These are phyloP conservation scores for Inonotus obliquus DNA, from an alignment of 1,284 basidiomycete genomes.

Conservation along the genomic window DNA sequence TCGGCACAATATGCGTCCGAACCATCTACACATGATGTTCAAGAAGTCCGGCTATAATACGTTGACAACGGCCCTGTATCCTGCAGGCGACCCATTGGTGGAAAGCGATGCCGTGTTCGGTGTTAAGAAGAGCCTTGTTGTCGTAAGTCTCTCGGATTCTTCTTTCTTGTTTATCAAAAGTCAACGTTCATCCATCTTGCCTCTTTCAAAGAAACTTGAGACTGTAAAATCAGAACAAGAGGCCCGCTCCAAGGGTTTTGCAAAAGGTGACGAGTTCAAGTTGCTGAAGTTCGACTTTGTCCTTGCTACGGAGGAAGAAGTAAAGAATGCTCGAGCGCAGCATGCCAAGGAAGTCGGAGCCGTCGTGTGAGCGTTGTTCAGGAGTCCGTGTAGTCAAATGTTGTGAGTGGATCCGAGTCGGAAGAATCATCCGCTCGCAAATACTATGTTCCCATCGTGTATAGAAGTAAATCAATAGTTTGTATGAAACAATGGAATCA, in stretches of 20 bases:
- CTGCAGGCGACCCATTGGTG: slow-evolving; percentile 63
- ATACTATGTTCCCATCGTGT: background rate
- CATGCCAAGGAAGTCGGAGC: slow-evolving; percentile 22
- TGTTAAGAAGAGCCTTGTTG: slow-evolving; percentile 59
- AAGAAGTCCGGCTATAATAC: slow-evolving; percentile 67
- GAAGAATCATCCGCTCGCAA: background rate
- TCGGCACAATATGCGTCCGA: slow-evolving; percentile 76
- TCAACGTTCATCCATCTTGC: background rate
- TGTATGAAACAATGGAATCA: background rate
- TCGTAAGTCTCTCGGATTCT: slow-evolving; percentile 37
- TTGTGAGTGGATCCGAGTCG: background rate
- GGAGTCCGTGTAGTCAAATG: background rate
- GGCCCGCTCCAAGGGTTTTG: slow-evolving; percentile 58
- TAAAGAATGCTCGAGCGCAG: slow-evolving; percentile 26
- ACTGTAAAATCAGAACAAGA: slow-evolving; percentile 48
- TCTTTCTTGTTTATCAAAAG: background rate
- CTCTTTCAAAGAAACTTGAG: slow-evolving; percentile 39
- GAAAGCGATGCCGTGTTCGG: slow-evolving; percentile 75
- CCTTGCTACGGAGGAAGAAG: slow-evolving; percentile 51
- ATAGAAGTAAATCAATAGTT: background rate
- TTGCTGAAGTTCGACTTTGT: slow-evolving; percentile 59
- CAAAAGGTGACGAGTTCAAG: slow-evolving; percentile 53
- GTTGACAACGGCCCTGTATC: slow-evolving; percentile 72
- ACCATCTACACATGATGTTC: slow-evolving; percentile 75
- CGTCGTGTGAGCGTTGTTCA: background rate